These are phyloP conservation scores for Platanthera zijinensis DNA, from an alignment of 106 monocot species.

Conservation along the genomic window DNA sequence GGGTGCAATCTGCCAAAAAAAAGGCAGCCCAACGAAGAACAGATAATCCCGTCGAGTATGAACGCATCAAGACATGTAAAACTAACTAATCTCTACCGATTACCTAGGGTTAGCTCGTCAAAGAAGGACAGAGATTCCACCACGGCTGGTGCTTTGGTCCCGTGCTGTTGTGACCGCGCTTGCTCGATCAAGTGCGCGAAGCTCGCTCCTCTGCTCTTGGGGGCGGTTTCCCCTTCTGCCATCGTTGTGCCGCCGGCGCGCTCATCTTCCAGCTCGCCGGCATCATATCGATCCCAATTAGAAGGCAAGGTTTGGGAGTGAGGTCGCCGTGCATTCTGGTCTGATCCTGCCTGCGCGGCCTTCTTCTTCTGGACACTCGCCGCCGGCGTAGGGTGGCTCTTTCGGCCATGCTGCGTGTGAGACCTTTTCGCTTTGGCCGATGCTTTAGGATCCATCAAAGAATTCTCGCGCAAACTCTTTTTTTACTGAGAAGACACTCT, in stretches of 20 bases:
- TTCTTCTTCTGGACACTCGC: constrained; percentile 39
- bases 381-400: constrained; percentile 27
- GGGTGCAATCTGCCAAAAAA: too few relatives aligned
- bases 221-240: constrained; percentile 9
- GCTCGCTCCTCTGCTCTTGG: constrained; percentile 84
- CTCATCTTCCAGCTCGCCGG: constrained; percentile 12
- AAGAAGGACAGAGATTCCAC: constrained; percentile 2
- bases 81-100: not conserved
- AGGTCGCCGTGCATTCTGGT: constrained; percentile 5
- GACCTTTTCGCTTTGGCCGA: constrained; percentile 72
- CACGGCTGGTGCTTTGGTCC: not conserved
- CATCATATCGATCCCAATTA: constrained; percentile 74
- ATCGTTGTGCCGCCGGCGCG: not conserved
- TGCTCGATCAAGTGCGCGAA: constrained; percentile 60
- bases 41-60: too few relatives aligned
- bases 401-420: constrained; percentile 46
- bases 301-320: constrained; percentile 39
- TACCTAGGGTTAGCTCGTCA: constrained; percentile 25
- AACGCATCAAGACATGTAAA: too few relatives aligned
- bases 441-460: constrained; percentile 73
- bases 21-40: not conserved
- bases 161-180: constrained; percentile 35
- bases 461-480: not conserved
- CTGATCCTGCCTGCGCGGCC: constrained; percentile 7
- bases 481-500: not conserved